These are phyloP conservation scores for Colletotrichum orbiculare DNA, from an alignment of 2,329 filamentous ascomycete species.

Conservation along the genomic window DNA sequence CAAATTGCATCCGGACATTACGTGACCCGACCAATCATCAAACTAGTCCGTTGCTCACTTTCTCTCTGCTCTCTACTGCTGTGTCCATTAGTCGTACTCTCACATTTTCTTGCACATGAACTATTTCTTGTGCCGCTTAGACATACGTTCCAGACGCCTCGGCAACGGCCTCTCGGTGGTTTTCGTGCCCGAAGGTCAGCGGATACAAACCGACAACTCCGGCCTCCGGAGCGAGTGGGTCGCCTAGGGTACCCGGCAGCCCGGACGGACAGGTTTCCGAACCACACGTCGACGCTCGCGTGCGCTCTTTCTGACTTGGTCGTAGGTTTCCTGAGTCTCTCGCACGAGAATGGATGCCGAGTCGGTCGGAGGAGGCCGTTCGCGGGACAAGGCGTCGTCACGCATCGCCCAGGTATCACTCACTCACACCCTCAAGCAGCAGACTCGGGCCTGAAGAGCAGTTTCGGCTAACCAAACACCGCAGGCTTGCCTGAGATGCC, in stretches of 20 bases:
- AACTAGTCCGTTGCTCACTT: slow-evolving; percentile 12
- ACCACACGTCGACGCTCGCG: neutral
- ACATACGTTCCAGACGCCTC: neutral
- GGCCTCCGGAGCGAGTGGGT: slow-evolving; percentile 22
- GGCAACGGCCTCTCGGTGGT: slow-evolving; percentile 8
- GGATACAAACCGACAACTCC: neutral
- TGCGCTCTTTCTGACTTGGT: neutral
- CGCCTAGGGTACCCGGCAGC: neutral
- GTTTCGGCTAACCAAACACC: neutral
- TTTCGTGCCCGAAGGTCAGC: slow-evolving; percentile 14
- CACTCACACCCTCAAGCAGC: too few relatives aligned
- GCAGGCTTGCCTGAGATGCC: slow-evolving; percentile 34
- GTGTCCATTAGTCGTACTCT: too few relatives aligned
- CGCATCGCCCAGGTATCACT: slow-evolving; percentile 25
- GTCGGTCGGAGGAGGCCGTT: slow-evolving; percentile 11
- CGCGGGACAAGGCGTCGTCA: slow-evolving; percentile 9
- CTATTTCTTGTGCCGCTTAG: neutral
- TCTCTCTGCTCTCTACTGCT: slow-evolving; percentile 1
- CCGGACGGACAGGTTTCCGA: slow-evolving; percentile 6
- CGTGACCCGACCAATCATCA: slow-evolving; percentile 33
- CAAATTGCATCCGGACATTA: slow-evolving; percentile 28
- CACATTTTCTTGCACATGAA: neutral
- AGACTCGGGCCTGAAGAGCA: too few relatives aligned
- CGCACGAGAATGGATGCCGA: slow-evolving; percentile 13
- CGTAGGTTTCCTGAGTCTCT: neutral